phyloP scores from a whole-genome alignment of 1,284 basidiomycete species.

The Sanguinoderma infundibulare region DNA sequence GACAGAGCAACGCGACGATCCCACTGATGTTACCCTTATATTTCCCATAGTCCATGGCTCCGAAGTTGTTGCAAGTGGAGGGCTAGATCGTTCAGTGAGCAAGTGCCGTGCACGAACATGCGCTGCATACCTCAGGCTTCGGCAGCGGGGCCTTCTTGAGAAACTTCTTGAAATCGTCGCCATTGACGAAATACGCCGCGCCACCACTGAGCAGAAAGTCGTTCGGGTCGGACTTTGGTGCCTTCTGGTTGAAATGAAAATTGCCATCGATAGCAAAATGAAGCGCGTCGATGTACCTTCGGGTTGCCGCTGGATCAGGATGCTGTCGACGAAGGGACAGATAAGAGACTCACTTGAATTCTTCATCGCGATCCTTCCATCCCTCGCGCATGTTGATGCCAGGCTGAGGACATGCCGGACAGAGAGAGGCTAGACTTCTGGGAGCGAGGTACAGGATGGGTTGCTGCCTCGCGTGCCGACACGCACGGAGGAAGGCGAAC shows the following conservation, averaged over 20 bases:
- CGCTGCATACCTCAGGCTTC: neutral
- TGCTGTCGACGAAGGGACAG: conserved; percentile 15
- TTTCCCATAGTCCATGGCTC: conserved; percentile 8
- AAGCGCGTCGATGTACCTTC: conserved; percentile 11
- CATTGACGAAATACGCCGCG: conserved; percentile 11
- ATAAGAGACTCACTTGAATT: neutral
- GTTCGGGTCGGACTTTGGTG: conserved; percentile 2
- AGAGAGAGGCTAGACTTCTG: neutral
- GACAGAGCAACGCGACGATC: neutral
- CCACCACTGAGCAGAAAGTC: conserved; percentile 7
- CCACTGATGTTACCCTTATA: conserved; percentile 8
- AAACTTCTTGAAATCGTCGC: conserved; percentile 5
- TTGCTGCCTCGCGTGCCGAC: neutral
- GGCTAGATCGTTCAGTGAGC: neutral
- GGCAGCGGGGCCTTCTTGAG: neutral
- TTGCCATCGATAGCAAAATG: conserved; percentile 16
- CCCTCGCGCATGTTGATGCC: neutral
- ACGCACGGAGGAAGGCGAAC: conserved; percentile 9
- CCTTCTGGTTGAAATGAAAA: conserved; percentile 14
- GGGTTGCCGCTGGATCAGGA: too few species aligned
- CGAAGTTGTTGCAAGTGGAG: conserved; percentile 6
- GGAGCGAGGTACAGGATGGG: neutral
- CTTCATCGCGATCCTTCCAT: neutral
- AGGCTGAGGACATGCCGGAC: neutral
- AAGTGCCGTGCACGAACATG: neutral